Conservation (phyloP, 805 yeast genomes). For the Lachancea lanzarotensis region DNA sequence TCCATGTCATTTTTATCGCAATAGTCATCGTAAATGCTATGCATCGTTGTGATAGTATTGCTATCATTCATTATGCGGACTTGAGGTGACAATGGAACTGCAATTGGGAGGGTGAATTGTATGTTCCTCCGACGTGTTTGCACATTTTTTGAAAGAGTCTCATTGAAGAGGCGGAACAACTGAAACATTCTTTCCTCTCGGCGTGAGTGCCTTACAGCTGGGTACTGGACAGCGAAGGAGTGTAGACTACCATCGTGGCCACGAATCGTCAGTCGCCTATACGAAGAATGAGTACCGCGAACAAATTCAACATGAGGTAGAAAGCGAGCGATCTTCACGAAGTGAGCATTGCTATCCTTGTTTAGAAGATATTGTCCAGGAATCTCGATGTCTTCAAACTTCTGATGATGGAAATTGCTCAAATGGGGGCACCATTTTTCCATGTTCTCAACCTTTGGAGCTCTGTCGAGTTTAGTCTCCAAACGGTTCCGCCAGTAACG, state of each 20-base stretch:
- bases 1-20: slow-evolving; percentile 67
- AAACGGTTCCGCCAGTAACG: slow-evolving; percentile 89
- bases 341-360: slow-evolving; percentile 83
- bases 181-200: slow-evolving; percentile 94
- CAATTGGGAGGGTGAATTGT: slow-evolving; percentile 80
- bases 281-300: slow-evolving; percentile 85
- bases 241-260: slow-evolving; percentile 92
- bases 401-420: slow-evolving; percentile 96
- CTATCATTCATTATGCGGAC: slow-evolving; percentile 85
- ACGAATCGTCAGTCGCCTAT: slow-evolving; percentile 78
- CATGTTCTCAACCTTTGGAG: slow-evolving; percentile 70
- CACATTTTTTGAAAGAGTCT: slow-evolving; percentile 68
- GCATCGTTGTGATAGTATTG: slow-evolving; percentile 64
- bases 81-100: slow-evolving; percentile 91
- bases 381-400: slow-evolving; percentile 93
- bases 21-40: slow-evolving; percentile 78
- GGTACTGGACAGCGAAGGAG: slow-evolving; percentile 93
- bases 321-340: slow-evolving; percentile 88
- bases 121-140: slow-evolving; percentile 84
- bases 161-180: slow-evolving; percentile 81
- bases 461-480: slow-evolving; percentile 84
- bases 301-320: slow-evolving; percentile 82
- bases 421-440: slow-evolving; percentile 92
- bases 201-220: slow-evolving; percentile 95
- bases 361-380: slow-evolving; percentile 94